A percentile compares a stretch with the other conserved stretches of the same genome.
These are phyloP conservation scores for Austroboletus eburneus DNA, from an alignment of 768 basidiomycete species.

Conservation along the genomic window DNA sequence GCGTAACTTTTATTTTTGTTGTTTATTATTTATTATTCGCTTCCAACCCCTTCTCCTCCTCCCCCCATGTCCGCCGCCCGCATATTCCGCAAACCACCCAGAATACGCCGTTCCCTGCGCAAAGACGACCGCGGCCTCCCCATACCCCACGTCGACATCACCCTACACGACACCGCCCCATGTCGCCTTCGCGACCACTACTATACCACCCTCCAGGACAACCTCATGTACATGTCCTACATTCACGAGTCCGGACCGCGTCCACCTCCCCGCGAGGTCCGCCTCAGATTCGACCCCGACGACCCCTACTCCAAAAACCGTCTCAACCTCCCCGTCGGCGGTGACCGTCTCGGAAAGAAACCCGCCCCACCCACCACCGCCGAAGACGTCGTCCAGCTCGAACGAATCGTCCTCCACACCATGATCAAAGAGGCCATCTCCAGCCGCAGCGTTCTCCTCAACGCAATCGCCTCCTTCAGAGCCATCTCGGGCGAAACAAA, in stretches of 20 bases:
- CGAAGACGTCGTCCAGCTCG: constrained; percentile 69
- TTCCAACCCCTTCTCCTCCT: neutral
- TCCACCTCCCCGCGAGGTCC: constrained; percentile 52
- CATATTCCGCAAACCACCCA: constrained; percentile 53
- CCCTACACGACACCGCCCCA: constrained; percentile 66
- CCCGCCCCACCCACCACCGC: constrained; percentile 62
- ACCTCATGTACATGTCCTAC: constrained; percentile 95
- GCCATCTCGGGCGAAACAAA: constrained; percentile 82
- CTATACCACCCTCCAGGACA: constrained; percentile 71
- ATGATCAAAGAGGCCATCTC: constrained; percentile 77
- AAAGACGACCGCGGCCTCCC: constrained; percentile 59
- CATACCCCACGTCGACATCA: constrained; percentile 61
- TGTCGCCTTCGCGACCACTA: constrained; percentile 84
- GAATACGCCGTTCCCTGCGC: constrained; percentile 40
- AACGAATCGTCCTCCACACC: constrained; percentile 81
- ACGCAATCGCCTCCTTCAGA: constrained; percentile 84
- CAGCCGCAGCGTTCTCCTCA: constrained; percentile 70
- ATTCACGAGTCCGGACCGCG: constrained; percentile 61
- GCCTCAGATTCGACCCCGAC: constrained; percentile 66
- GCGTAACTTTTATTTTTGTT: constrained; percentile 3
- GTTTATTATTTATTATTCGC: no score
- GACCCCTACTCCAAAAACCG: constrained; percentile 84
- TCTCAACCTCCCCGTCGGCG: constrained; percentile 70
- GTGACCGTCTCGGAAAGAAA: constrained; percentile 62
- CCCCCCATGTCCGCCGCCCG: constrained; percentile 24